Percentiles rank a stretch among this genome's conserved stretches.
phyloP scores from a whole-genome alignment of 1,284 basidiomycete species.

The Coniferiporia sulphurascens region DNA sequence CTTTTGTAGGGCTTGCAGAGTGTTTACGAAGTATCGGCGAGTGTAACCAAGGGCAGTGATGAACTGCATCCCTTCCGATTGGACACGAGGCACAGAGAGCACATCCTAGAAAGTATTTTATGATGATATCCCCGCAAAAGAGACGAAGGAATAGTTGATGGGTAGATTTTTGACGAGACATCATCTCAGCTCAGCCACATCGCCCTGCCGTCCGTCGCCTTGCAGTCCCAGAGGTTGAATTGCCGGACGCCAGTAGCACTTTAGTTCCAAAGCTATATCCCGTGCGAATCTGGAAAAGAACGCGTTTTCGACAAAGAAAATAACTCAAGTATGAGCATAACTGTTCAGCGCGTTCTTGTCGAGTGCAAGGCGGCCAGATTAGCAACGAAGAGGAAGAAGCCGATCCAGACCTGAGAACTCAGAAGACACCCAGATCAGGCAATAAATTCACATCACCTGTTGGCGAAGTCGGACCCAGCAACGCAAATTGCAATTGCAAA shows the following conservation, averaged over 20 bases:
- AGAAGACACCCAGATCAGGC: no score
- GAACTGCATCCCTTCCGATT: not conserved
- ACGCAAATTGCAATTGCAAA: no score
- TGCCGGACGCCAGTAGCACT: not conserved
- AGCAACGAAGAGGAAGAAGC: no score
- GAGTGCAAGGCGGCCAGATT: no score
- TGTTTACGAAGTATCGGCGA: not conserved
- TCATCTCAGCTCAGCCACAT: not conserved
- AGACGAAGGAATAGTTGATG: not conserved
- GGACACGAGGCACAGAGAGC: not conserved
- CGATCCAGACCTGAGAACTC: no score
- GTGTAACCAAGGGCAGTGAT: constrained; percentile 12
- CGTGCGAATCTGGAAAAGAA: no score
- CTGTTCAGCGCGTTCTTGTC: no score
- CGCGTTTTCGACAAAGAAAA: no score
- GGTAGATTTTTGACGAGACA: not conserved
- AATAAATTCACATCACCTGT: no score
- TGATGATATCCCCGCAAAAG: constrained; percentile 5
- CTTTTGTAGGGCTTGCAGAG: constrained; percentile 3
- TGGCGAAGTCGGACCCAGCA: no score
- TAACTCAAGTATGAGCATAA: no score
- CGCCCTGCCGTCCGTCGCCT: not conserved
- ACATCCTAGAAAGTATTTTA: not conserved
- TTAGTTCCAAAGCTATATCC: no score
- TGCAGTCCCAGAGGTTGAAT: not conserved